phyloP scores from a whole-genome alignment of 768 basidiomycete genomes.

The Mycena belliarum region DNA sequence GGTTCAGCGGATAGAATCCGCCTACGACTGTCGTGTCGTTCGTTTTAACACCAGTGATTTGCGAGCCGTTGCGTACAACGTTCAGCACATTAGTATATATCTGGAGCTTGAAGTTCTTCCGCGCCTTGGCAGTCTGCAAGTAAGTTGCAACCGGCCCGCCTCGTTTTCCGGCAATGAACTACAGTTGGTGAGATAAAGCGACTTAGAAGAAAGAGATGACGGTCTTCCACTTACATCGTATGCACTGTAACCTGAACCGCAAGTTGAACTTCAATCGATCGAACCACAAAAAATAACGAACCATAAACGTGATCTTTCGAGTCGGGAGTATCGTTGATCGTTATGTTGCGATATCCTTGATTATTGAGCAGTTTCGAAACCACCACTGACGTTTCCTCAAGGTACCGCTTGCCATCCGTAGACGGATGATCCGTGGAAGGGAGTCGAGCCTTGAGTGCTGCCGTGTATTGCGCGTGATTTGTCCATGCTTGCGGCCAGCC shows the following conservation, averaged over 20 bases:
- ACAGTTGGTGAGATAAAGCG: neutral
- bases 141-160: constrained; percentile 45
- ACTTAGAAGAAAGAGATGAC: neutral
- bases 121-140: constrained; percentile 37
- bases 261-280: neutral
- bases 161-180: constrained; percentile 34
- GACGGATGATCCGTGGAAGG: constrained; percentile 43
- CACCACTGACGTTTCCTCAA: constrained; percentile 36
- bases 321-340: constrained; percentile 40
- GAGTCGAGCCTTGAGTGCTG: constrained; percentile 33
- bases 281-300: neutral
- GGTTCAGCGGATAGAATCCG: constrained; percentile 40
- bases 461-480: constrained; percentile 36
- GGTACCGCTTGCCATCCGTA: constrained; percentile 41
- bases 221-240: constrained; percentile 16
- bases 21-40: constrained; percentile 39
- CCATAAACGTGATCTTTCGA: constrained; percentile 38
- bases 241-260: constrained; percentile 9
- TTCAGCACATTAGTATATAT: constrained; percentile 35
- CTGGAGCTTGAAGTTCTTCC: constrained; percentile 39
- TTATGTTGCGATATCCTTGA: constrained; percentile 37
- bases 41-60: constrained; percentile 40
- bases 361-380: constrained; percentile 31
- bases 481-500: constrained; percentile 45
- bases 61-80: constrained; percentile 42